Base-by-base conservation (phyloP, 495 filamentous ascomycete genomes). In the Hyaloscypha bicolor region DNA sequence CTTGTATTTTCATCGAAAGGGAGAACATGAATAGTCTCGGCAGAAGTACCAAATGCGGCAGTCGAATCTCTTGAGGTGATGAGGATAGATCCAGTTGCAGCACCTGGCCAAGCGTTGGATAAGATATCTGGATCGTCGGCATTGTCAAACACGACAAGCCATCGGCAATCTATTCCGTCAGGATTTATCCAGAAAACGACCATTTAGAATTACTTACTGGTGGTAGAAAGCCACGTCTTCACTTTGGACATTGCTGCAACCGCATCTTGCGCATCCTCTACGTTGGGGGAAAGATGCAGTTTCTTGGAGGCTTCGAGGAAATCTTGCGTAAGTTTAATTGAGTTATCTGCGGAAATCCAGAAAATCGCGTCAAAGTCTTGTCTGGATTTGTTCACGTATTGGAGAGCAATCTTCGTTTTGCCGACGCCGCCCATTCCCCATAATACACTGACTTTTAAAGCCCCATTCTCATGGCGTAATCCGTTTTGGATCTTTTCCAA, bases 371-470 rank as follows among this genome's bases (percentile, higher is more conserved):
- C 62, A 21, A 64, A 64, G 21, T 22, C 31, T 21, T 30, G 14
- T 16, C 4, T n/a, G 25, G n/a, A 35, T 6, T 32, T 64, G 51
- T 64, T 29, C 11, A 33, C 62, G 35, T 55, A 64, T 22, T 55
- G 48, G 3, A 64, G 51, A 4, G 62, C 62, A 39, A 64, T 37
- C n/a, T 64, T 33, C 3, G 62, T 37, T 19, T 48, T 48, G 4
- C 42, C 42, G 4, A 48, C 42, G 4, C 42, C 42, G 4, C 42
- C 42, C 9, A 48, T 14, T 48, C 42, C 42, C 9, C 16, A 19
- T 4, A 48, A 4, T 4, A 19, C 42, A 14, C 4, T 48, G 16
- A 19, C 16, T 12, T 48, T 48, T 6, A 48, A 19, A 8, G 35
- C 35, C 9, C 16, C 42, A 14, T 3, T 16, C 42, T 48, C 42